Evolutionary conservation across 2,329 filamentous ascomycete species (phyloP), one percentile per base, ranked within the genome.

Genomic region (Hypoxylon sp.): DNA sequence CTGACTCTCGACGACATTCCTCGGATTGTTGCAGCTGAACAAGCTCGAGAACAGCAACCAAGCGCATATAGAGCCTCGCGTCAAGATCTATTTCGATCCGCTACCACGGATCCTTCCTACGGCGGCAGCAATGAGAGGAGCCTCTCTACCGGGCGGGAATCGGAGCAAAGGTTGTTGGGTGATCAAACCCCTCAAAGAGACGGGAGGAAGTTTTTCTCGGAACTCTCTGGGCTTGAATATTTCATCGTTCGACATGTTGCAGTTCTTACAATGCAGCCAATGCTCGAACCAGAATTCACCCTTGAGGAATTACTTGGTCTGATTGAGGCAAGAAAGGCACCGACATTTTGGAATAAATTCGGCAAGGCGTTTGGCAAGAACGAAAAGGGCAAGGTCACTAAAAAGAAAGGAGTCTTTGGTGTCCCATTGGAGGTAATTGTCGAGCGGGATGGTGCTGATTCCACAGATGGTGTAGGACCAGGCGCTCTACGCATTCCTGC

Each of bases 341-440:
- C 93, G 23, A 98, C 93, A 0, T 97, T 99, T 81, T 99, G 96
- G 96, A 96, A 95, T 79, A 98, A 98, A 75, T 94, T 99, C 70
- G 95, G 94, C 69, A 97, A 98, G 78, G 95, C 94, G 1, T 97
- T 98, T 77, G 75, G 74, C 80, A 96, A 95, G 79, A 93, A 93
- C 72, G 92, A 96, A 74, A 91, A 89, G 73, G 87, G 84, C 73
- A 93, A 94, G 79, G 87, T 81, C 32, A 87, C 88, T 72, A 97
- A 97, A 82, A 97, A 97, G 83, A 97, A 97, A 83, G 95, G 93
- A 43, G 90, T 97, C 23, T 99, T 99, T 77, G 93, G 95, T 41
- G 92, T 98, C 28, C 90, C 92, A 2, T 83, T 99, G 21, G 96
- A 99, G 70, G 83, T 92, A 38, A 91, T 99, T 52, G 91, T 98